Evolutionary conservation across 2,329 filamentous ascomycete genomes (phyloP).

Genomic region (Ophiocordyceps robertsii): DNA sequence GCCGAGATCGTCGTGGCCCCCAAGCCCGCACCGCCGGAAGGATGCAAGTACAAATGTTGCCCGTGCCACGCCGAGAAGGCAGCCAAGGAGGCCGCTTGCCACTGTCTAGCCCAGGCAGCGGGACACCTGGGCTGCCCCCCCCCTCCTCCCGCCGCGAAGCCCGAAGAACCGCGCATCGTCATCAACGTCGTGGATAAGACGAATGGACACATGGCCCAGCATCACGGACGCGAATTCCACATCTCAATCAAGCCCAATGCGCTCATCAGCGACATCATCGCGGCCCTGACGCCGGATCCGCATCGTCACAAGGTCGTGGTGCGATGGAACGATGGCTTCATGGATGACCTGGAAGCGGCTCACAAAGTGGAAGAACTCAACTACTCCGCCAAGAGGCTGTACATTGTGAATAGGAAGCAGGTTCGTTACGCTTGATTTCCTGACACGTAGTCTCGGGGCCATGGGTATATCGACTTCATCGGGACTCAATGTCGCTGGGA

Average conservation of each 20-base stretch:
- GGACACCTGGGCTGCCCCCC: no score
- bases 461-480: not conserved
- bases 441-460: not conserved
- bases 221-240: conserved; percentile 7
- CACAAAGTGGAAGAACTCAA: conserved; percentile 10
- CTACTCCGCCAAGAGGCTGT: conserved; percentile 7
- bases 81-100: no score
- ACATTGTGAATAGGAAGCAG: conserved; percentile 10
- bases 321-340: conserved; percentile 12
- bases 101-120: no score
- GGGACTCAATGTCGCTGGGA: no score
- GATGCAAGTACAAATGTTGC: not conserved
- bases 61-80: not conserved
- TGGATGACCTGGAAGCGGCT: conserved; percentile 9
- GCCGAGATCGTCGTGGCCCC: not conserved
- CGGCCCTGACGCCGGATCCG: conserved; percentile 11
- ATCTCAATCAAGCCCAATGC: conserved; percentile 8
- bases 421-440: conserved; percentile 8
- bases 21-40: not conserved
- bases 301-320: conserved; percentile 12
- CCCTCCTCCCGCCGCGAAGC: not conserved
- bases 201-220: conserved; percentile 3
- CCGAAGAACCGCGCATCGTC: not conserved
- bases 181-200: conserved; percentile 11
- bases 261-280: conserved; percentile 7